A percentile compares a stretch with the other conserved stretches of the same genome.
These are phyloP conservation scores for Phialocephala subalpina DNA, from an alignment of 2,329 filamentous ascomycete species.

Conservation along the genomic window DNA sequence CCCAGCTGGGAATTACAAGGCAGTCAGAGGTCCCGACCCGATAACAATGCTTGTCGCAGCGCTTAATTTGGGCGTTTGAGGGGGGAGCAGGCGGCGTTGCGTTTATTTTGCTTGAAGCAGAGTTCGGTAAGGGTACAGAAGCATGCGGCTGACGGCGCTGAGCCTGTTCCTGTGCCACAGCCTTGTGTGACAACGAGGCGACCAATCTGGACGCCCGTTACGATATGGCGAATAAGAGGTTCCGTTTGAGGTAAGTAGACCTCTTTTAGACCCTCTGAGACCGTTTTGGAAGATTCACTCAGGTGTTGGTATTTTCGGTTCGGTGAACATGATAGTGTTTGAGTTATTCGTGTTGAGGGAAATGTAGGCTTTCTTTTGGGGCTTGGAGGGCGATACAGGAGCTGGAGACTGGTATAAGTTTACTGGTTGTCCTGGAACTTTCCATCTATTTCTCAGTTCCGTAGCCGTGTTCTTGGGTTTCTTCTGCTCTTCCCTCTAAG, in stretches of 20 bases:
- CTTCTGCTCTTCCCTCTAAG: background rate
- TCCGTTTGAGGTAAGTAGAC: background rate
- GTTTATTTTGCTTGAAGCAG: background rate
- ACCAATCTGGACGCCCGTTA: background rate
- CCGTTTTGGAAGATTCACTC: background rate
- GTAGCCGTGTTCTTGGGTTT: background rate
- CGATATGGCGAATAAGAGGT: background rate
- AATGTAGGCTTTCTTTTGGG: background rate
- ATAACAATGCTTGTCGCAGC: background rate
- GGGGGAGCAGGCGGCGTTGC: background rate
- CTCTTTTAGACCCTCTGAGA: background rate
- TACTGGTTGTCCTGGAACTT: background rate
- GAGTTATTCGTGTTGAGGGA: background rate
- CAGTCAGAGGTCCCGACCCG: background rate
- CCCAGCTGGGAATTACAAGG: background rate
- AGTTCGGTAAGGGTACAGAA: background rate
- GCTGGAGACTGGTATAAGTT: background rate
- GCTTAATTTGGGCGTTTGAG: background rate
- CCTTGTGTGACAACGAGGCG: background rate
- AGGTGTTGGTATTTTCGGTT: background rate
- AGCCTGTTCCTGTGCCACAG: background rate
- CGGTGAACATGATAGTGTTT: background rate
- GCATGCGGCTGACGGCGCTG: background rate
- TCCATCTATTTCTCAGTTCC: background rate
- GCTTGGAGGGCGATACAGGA: background rate